Evolutionary conservation across 139 green algal genomes (phyloP).

Genomic region (Edaphochlamys debaryana): DNA sequence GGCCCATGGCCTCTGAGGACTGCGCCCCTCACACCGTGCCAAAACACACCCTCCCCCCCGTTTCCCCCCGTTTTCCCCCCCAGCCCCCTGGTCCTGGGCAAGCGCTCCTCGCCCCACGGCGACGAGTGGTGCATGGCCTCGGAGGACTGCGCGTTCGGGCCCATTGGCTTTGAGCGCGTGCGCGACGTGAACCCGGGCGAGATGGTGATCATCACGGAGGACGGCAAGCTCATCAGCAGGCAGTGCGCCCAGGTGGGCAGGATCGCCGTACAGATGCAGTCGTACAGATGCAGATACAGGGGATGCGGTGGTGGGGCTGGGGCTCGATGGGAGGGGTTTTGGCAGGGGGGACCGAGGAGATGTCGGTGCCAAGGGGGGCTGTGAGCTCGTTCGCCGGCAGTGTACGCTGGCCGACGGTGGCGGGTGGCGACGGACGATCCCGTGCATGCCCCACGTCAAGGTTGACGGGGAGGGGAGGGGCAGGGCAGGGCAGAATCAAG

Average conservation of each 20-base stretch:
- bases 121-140: conserved; percentile 93
- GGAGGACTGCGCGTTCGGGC: conserved; percentile 98
- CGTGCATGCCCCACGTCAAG: too few relatives aligned
- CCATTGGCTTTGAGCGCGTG: conserved; percentile 94
- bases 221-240: conserved; percentile 79
- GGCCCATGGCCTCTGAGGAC: conserved; percentile 94
- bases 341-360: too few relatives aligned
- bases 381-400: too few relatives aligned
- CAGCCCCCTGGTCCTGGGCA: conserved; percentile 93
- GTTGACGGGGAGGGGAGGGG: too few relatives aligned
- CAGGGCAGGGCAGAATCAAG: too few relatives aligned
- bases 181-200: conserved; percentile 93
- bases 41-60: too few relatives aligned
- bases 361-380: too few relatives aligned
- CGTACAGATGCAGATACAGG: neutral
- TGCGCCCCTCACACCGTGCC: conserved; percentile 65
- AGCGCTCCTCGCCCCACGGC: conserved; percentile 51
- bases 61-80: too few relatives aligned
- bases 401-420: too few relatives aligned
- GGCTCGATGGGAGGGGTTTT: neutral
- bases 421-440: too few relatives aligned
- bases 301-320: neutral
- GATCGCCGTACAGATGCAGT: neutral
- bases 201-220: conserved; percentile 92
- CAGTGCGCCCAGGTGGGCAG: conserved; percentile 34